Evolutionary conservation across 2,329 filamentous ascomycete species (phyloP).

Genomic region (Cordyceps tenuipes): DNA sequence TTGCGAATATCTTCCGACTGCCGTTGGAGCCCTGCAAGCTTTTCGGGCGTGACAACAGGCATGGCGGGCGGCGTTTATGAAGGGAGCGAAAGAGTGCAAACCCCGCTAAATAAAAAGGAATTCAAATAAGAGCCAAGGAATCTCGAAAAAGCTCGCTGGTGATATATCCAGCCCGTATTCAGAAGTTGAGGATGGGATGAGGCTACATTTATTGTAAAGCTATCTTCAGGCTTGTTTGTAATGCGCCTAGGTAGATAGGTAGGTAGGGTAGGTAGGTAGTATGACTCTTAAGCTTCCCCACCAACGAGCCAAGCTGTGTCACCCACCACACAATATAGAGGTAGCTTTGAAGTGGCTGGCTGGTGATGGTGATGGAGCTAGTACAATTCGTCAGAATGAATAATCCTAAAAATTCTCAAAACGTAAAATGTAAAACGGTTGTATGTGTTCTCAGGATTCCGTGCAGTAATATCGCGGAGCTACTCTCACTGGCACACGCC

Average conservation of each 20-base stretch:
- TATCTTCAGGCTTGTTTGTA: slow-evolving; percentile 7
- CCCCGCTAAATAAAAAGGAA: not conserved
- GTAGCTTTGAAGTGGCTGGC: not conserved
- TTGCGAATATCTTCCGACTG: slow-evolving; percentile 87
- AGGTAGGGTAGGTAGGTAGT: not conserved
- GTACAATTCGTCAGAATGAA: slow-evolving; percentile 9
- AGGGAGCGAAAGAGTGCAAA: not conserved
- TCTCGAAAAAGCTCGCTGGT: not conserved
- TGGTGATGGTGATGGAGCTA: not conserved
- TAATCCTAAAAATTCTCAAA: not conserved
- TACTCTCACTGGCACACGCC: slow-evolving; percentile 11
- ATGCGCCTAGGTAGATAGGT: not conserved
- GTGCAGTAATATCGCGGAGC: not conserved
- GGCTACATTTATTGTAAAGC: not conserved
- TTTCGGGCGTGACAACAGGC: slow-evolving; percentile 86
- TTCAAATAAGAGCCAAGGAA: slow-evolving; percentile 2
- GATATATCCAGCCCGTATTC: not conserved
- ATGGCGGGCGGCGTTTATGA: slow-evolving; percentile 41
- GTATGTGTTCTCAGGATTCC: not conserved
- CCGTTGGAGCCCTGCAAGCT: slow-evolving; percentile 82
- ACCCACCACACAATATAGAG: not conserved
- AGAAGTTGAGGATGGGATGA: not conserved
- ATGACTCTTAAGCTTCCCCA: slow-evolving; percentile 11
- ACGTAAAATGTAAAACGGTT: not conserved
- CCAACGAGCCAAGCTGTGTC: not conserved